Conservation (phyloP, 1,284 basidiomycete species). For the Cutaneotrichosporon cyanovorans region DNA sequence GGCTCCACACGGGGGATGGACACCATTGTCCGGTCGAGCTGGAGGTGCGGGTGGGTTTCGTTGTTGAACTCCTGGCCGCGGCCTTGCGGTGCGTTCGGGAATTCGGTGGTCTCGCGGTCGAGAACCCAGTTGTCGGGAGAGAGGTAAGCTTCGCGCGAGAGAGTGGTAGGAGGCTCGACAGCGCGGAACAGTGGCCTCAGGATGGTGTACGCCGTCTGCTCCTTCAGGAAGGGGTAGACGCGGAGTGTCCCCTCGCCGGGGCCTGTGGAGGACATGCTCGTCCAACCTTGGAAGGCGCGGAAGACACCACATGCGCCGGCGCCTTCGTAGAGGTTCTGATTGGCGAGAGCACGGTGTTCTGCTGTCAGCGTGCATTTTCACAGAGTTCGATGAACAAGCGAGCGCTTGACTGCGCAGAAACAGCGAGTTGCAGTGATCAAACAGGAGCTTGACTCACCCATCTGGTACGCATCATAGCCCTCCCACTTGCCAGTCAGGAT, state of each 20-base stretch:
- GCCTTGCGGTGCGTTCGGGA: conserved; percentile 58
- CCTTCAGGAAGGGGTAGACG: conserved; percentile 65
- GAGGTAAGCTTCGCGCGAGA: conserved; percentile 39
- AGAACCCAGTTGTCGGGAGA: conserved; percentile 58
- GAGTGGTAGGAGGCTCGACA: conserved; percentile 9
- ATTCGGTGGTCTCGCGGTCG: conserved; percentile 54
- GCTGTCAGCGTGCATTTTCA: neutral
- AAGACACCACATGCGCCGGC: conserved; percentile 57
- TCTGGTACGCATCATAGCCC: conserved; percentile 41
- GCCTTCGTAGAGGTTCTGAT: conserved; percentile 41
- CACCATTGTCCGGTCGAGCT: conserved; percentile 61
- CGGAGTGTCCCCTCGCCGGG: conserved; percentile 64
- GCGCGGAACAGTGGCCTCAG: conserved; percentile 66
- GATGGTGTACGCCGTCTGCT: conserved; percentile 68
- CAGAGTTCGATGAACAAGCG: too few species aligned
- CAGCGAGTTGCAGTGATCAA: too few species aligned
- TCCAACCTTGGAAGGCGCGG: conserved; percentile 68
- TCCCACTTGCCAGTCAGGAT: conserved; percentile 59
- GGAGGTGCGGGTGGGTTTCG: conserved; percentile 62
- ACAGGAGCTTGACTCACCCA: conserved; percentile 16
- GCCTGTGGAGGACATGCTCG: conserved; percentile 54
- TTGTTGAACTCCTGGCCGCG: conserved; percentile 60
- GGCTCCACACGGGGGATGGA: conserved; percentile 64
- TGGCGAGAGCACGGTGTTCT: conserved; percentile 25
- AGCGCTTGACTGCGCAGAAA: too few species aligned